Conservation (phyloP, 2,329 filamentous ascomycete species). For the Raffaelea deltoideospora region DNA sequence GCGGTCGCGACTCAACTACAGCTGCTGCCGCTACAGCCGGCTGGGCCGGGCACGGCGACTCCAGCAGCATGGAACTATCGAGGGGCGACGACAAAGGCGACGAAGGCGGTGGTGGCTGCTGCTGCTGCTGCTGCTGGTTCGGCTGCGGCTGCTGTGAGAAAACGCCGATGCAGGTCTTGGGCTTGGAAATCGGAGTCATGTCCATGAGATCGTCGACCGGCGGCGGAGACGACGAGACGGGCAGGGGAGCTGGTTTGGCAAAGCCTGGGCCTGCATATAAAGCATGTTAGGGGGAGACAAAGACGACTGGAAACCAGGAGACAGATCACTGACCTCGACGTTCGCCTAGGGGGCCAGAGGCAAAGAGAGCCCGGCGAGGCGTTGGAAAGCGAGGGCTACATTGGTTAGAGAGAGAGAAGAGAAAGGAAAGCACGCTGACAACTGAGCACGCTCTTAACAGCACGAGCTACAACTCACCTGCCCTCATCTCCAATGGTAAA, state of each 20-base stretch:
- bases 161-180: slow-evolving; percentile 46
- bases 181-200: slow-evolving; percentile 84
- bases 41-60: slow-evolving; percentile 28
- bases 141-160: slow-evolving; percentile 17
- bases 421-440: slow-evolving; percentile 1
- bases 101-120: not conserved
- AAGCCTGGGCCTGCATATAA: too few relatives aligned
- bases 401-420: slow-evolving; percentile 5
- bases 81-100: slow-evolving; percentile 44
- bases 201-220: slow-evolving; percentile 70
- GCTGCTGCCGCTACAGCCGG: not conserved
- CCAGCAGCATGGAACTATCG: slow-evolving; percentile 36
- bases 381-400: slow-evolving; percentile 76
- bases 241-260: slow-evolving; percentile 71
- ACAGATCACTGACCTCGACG: slow-evolving; percentile 52
- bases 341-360: slow-evolving; percentile 44
- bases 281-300: too few relatives aligned
- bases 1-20: slow-evolving; percentile 1
- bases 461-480: too few relatives aligned
- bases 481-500: slow-evolving; percentile 75
- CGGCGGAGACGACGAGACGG: slow-evolving; percentile 60
- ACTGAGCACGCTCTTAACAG: slow-evolving; percentile 11
- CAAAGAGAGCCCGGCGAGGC: slow-evolving; percentile 73
- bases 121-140: not conserved
- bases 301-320: too few relatives aligned